Conservation (phyloP, 345 rosid genomes). For the Sonneratia caseolaris region DNA sequence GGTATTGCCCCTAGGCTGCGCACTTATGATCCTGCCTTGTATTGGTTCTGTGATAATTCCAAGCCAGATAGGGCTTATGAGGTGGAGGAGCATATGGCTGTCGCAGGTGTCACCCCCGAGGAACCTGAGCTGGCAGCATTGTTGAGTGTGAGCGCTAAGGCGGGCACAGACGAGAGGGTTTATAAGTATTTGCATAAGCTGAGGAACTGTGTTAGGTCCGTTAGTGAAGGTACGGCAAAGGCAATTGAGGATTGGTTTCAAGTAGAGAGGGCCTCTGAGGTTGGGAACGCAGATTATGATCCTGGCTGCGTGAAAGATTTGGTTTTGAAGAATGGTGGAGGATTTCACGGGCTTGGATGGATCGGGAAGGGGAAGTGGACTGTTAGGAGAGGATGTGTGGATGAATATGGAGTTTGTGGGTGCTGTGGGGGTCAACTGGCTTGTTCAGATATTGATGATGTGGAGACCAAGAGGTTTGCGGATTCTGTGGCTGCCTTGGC, state of each 20-base stretch:
- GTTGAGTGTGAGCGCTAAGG: conserved; percentile 55
- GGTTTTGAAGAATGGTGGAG: conserved; percentile 62
- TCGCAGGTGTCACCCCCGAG: conserved; percentile 45
- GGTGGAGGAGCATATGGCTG: conserved; percentile 63
- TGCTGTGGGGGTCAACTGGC: conserved; percentile 53
- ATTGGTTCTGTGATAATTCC: conserved; percentile 53
- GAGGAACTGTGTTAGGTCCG: conserved; percentile 48
- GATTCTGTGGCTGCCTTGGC: conserved; percentile 63
- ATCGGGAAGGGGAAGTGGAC: conserved; percentile 67
- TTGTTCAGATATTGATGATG: conserved; percentile 62
- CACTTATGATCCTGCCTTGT: conserved; percentile 64
- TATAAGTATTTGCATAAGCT: conserved; percentile 68
- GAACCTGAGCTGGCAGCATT: conserved; percentile 58
- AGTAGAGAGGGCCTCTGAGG: conserved; percentile 25
- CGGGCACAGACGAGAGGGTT: conserved; percentile 43
- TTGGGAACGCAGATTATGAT: conserved; percentile 21
- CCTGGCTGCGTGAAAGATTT: conserved; percentile 28
- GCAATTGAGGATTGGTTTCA: conserved; percentile 53
- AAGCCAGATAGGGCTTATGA: conserved; percentile 68
- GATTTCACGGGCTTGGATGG: conserved; percentile 97
- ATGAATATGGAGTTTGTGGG: conserved; percentile 43
- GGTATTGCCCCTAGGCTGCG: conserved; percentile 54
- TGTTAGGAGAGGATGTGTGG: conserved; percentile 44
- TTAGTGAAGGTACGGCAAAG: conserved; percentile 44
- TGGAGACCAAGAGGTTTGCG: conserved; percentile 57